Evolutionary conservation across 2,329 filamentous ascomycete genomes (phyloP), one percentile per base, ranked within the genome.

Genomic region (Aureobasidium sp.): DNA sequence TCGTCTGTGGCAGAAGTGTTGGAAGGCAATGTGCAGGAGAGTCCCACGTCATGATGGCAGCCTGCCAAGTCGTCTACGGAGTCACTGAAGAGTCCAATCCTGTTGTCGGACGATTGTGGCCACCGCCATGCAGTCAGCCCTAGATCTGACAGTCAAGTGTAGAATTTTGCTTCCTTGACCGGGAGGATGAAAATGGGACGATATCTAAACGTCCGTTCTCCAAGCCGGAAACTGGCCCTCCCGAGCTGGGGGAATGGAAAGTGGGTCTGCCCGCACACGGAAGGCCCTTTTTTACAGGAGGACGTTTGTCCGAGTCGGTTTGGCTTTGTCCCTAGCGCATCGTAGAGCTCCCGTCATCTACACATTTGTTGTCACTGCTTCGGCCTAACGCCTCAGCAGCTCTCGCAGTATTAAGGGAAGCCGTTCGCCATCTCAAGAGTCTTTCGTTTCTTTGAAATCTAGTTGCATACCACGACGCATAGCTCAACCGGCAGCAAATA

Each of bases 251-350:
- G 39, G 27, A n/a, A 16, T 8, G 41, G 9, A 57, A 21, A 57
- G 53, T 57, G 53, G 53, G n/a, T 34, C 54, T 47, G 25, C 42
- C 42, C 42, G 42, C 34, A 42, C 34, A 27, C 54, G 54, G 54
- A 47, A 47, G 29, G n/a, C 34, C 54, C 21, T 21, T 48, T 58
- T 39, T 58, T 37, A 36, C 54, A 58, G 32, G 41, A 36, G 25
- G 27, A 39, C 42, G 54, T 58, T 58, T 47, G 54, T 48, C 54
- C 54, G 54, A 58, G 42, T 58, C 54, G 54, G 54, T 32, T 29
- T 47, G 21, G 21, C 21, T 21, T 21, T 21, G 37, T 16, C 29
- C 53, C 53, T 57, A 57, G 53, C 53, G 53, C 53, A 32, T 57
- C 39, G 32, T 11, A 6, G 29, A 42, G 39, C 10, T 34, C 13